phyloP scores from a whole-genome alignment of 192 early-diverging fungal species.

The Coemansia sp. region DNA sequence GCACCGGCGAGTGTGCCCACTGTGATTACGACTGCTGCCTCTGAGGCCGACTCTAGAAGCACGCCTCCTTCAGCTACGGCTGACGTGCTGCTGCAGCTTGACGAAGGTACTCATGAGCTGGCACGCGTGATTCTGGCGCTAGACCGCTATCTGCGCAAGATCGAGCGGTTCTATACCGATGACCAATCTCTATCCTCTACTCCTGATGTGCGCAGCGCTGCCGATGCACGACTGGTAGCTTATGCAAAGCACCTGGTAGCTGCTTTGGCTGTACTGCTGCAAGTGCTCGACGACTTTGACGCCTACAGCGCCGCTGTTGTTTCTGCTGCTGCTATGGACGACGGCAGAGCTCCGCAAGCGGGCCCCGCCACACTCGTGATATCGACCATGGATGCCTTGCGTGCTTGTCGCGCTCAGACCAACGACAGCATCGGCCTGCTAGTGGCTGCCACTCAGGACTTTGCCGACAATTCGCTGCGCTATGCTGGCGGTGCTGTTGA shows the following conservation, averaged over 20 bases:
- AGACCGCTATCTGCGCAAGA: constrained; percentile 49
- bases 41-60: background rate
- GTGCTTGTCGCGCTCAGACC: constrained; percentile 27
- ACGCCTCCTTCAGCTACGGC: constrained; percentile 16
- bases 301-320: constrained; percentile 38
- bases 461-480: constrained; percentile 36
- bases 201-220: constrained; percentile 25
- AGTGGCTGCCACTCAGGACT: constrained; percentile 48
- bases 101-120: constrained; percentile 51
- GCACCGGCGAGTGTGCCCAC: background rate
- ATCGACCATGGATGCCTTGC: constrained; percentile 28
- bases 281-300: constrained; percentile 53
- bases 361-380: constrained; percentile 30
- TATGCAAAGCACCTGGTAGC: constrained; percentile 52
- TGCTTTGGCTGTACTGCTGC: constrained; percentile 47
- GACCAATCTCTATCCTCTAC: constrained; percentile 14
- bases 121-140: constrained; percentile 51
- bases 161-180: constrained; percentile 43
- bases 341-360: constrained; percentile 25
- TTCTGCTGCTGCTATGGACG: constrained; percentile 22
- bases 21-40: background rate
- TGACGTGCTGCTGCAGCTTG: constrained; percentile 48
- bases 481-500: constrained; percentile 1
- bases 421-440: constrained; percentile 46
- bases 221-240: constrained; percentile 41